Conservation (phyloP, 2,329 filamentous ascomycete genomes). For the Apiospora kogelbergensis region DNA sequence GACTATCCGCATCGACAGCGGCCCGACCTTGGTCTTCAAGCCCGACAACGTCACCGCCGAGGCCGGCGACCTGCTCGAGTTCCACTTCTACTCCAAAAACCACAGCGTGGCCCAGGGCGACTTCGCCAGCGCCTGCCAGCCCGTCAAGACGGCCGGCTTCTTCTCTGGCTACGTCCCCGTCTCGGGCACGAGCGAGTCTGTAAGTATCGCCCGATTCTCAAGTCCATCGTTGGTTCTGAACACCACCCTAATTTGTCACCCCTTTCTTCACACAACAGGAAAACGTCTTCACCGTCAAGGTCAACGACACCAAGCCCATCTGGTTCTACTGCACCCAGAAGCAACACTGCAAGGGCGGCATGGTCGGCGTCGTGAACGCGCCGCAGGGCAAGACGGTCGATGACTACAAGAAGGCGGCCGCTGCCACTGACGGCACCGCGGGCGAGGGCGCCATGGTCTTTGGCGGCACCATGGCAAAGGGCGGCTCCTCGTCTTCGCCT, state of each 20-base stretch:
- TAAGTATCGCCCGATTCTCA: background rate
- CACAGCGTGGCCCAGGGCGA: slow-evolving; percentile 42
- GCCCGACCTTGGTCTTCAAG: slow-evolving; percentile 8
- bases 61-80: slow-evolving; percentile 12
- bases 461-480: background rate
- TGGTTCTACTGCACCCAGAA: slow-evolving; percentile 50
- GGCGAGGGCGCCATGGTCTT: background rate
- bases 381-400: slow-evolving; percentile 35
- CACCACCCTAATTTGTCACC: background rate
- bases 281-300: slow-evolving; percentile 42
- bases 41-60: slow-evolving; percentile 5
- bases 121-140: slow-evolving; percentile 38
- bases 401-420: slow-evolving; percentile 27
- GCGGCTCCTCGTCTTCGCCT: background rate
- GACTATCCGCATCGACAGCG: slow-evolving; percentile 13
- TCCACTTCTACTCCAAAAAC: slow-evolving; percentile 27
- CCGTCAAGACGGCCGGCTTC: slow-evolving; percentile 33
- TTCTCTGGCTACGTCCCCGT: slow-evolving; percentile 37
- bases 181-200: background rate
- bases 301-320: slow-evolving; percentile 46
- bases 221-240: background rate
- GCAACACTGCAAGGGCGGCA: slow-evolving; percentile 45
- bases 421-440: background rate
- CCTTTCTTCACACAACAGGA: slow-evolving; percentile 11
- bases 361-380: slow-evolving; percentile 39